These are phyloP conservation scores for Akanthomyces muscarius DNA, from an alignment of 2,329 filamentous ascomycete genomes.

Conservation along the genomic window DNA sequence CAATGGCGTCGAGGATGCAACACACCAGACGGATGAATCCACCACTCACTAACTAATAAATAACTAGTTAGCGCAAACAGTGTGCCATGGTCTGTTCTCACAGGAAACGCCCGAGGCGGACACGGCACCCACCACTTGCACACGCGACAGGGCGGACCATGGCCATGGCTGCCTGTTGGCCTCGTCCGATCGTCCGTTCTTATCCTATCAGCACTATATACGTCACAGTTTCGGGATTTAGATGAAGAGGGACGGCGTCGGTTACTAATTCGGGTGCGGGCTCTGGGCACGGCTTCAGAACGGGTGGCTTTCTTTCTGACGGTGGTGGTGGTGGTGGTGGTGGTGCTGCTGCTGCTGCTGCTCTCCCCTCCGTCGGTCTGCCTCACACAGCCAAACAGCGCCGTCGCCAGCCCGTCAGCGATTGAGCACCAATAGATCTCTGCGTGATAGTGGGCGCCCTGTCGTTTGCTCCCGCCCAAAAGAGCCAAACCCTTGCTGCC, in stretches of 20 bases:
- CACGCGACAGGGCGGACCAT: slow-evolving; percentile 10
- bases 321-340: not conserved
- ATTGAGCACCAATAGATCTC: slow-evolving; percentile 10
- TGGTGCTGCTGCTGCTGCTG: not conserved
- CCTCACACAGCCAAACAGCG: not conserved
- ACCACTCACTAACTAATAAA: not conserved
- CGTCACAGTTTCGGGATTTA: not conserved
- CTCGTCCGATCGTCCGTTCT: not conserved
- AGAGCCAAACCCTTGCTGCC: not conserved
- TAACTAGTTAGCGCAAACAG: not conserved
- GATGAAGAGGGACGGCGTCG: not conserved
- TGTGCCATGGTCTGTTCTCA: slow-evolving; percentile 8
- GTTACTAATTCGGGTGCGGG: not conserved
- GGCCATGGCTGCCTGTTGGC: not conserved
- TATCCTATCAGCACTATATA: slow-evolving; percentile 1
- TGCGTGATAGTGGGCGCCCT: slow-evolving; percentile 3
- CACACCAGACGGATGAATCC: not conserved
- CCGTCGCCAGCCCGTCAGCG: slow-evolving; percentile 11
- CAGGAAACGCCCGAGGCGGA: not conserved
- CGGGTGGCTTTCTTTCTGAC: not conserved
- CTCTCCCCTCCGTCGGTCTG: not conserved
- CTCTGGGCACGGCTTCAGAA: not conserved
- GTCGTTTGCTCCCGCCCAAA: not conserved
- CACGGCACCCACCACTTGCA: not conserved
- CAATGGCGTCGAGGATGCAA: not conserved